Evolutionary conservation across 2,329 filamentous ascomycete genomes (phyloP), one percentile per base, ranked within the genome.

Genomic region (Taxawa tesnikishii): DNA sequence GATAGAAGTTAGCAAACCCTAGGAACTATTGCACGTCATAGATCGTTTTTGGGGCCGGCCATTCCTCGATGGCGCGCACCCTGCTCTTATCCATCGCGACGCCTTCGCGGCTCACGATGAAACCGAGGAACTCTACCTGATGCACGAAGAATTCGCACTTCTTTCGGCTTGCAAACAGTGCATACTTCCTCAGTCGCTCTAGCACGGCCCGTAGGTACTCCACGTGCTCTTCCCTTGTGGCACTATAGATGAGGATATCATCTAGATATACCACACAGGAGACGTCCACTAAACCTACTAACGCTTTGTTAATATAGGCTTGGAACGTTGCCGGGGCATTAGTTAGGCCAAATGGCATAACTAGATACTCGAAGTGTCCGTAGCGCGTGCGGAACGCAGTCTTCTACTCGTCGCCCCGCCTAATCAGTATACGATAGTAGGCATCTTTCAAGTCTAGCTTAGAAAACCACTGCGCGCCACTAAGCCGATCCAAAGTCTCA

Each of bases 241-340:
- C n/a, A 29, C 32, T 42, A 38, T 42, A 56, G 23, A 56, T 49
- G 6, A 55, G 30, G 26, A 55, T 54, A 40, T 55, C 36, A 37
- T 54, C 40, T 23, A 53, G 19, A 32, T 51, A 53, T 12, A 41
- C 42, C 15, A 45, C 26, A 38, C 37, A 48, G 27, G 38, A 36
- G 30, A 11, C 38, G 33, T 36, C 32, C 18, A 46, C 1, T 19
- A 39, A 16, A 3, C 33, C 26, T 18, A 1, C 14, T 25, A 53
- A 29, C 6, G 34, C 31, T 1, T 37, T 28, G 27, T 53, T 45
- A 40, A 50, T 46, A 40, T 43, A 44, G 8, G 16, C 27, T 36
- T 56, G 43, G 19, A 56, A 55, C 1, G 37, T 41, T 2, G 14
- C 31, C 12, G 21, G 40, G 3, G 37, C 35, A 24, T 49, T 50